These are phyloP conservation scores for Talaromyces trachyspermus DNA, from an alignment of 495 filamentous ascomycete species.

Conservation along the genomic window DNA sequence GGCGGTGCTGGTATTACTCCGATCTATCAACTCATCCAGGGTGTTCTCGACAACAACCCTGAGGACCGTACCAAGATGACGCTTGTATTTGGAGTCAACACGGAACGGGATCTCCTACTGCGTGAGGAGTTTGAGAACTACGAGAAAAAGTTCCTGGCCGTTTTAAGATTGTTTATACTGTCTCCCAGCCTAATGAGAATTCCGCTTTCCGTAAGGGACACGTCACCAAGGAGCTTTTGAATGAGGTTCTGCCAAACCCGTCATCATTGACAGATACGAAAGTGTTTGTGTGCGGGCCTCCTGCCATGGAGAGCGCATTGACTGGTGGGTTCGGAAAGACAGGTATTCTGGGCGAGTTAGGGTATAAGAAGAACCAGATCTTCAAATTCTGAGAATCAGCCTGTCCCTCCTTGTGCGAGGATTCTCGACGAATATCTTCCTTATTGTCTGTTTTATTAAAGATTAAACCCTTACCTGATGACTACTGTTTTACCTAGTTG, in stretches of 20 bases:
- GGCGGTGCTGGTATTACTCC: slow-evolving; percentile 60
- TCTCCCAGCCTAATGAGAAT: slow-evolving; percentile 35
- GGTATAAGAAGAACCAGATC: slow-evolving; percentile 47
- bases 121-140: slow-evolving; percentile 26
- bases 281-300: slow-evolving; percentile 61
- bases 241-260: slow-evolving; percentile 34
- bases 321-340: slow-evolving; percentile 27
- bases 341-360: slow-evolving; percentile 45
- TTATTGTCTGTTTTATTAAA: no score
- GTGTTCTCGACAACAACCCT: slow-evolving; percentile 56
- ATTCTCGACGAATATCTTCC: no score
- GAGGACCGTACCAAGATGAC: slow-evolving; percentile 54
- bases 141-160: slow-evolving; percentile 17
- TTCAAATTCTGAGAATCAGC: slow-evolving; percentile 48
- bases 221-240: slow-evolving; percentile 49
- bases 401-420: no score
- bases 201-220: slow-evolving; percentile 40
- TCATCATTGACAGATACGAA: slow-evolving; percentile 35
- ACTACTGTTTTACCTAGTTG: no score
- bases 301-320: slow-evolving; percentile 52
- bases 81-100: slow-evolving; percentile 59
- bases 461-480: no score
- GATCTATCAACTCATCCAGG: slow-evolving; percentile 52
- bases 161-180: slow-evolving; percentile 53
- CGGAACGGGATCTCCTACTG: slow-evolving; percentile 52